Evolutionary conservation across 257 asterid genomes (phyloP), one percentile per base, ranked within the genome.

Genomic region (Plantago ovata): DNA sequence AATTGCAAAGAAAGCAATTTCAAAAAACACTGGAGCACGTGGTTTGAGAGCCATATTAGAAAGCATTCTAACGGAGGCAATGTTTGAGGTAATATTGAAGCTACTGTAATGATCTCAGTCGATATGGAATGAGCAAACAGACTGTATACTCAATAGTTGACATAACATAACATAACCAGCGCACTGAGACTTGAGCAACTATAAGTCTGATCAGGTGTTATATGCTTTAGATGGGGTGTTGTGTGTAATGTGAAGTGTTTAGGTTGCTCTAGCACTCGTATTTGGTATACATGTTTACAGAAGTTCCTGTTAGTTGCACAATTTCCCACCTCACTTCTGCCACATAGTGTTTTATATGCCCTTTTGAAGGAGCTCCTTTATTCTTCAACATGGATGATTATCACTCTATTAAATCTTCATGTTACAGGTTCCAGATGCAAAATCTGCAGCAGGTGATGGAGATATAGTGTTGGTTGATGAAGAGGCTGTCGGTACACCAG

Each of bases 21-120:
- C 82, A 23, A 85, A 64, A 69, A 85, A 76, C 67, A 90, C 95
- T 9, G 98, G 98, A 57, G 98, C 96, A 10, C 94, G 98, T 65
- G 98, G 98, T 63, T 76, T 90, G 75, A 81, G 98, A 78, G 77
- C 98, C 70, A 86, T 90, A 68, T 59, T 90, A 62, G 98, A 90
- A 83, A 72, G 70, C 76, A 75, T 84, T 60, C 69, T 90, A 73
- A 90, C 94, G 0, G 98, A 84, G 76, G 95, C 98, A 20, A 90
- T 90, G 98, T 90, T 82, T 77, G 94, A 82, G 96, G 95, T 86
- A 82, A 24, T 62, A 55, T 15, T 10, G 48, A 58, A 42, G 60
- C 68, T 52, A 59, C 58, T 48, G 33, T 0, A 47, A 48, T 48
- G 15, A 15, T 49, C 55, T 49, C 55, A 49, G 4, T 21, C 13